Conservation (phyloP, 768 basidiomycete species). For the Russula griseocarnosa region DNA sequence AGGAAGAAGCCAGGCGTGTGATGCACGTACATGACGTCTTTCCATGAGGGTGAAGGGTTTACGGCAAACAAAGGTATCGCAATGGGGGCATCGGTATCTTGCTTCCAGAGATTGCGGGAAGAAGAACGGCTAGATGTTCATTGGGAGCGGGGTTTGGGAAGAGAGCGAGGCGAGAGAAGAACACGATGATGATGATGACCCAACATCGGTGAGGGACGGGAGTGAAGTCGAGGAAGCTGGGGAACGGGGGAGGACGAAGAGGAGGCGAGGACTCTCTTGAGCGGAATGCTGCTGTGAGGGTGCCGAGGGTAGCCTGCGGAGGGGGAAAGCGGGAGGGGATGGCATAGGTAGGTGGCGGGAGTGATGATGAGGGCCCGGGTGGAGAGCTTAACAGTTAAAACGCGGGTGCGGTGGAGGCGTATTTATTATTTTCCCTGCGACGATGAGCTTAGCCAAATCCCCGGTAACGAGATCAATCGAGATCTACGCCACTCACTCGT, state of each 20-base stretch:
- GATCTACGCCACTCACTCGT: slow-evolving; percentile 5
- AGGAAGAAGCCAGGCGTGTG: not conserved
- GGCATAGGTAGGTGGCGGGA: slow-evolving; percentile 4
- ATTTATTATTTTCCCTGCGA: slow-evolving; percentile 13
- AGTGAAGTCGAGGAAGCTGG: slow-evolving; percentile 29
- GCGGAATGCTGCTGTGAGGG: slow-evolving; percentile 24
- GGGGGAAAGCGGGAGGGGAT: slow-evolving; percentile 8
- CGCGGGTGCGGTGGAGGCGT: slow-evolving; percentile 11
- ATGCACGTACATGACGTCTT: slow-evolving; percentile 62
- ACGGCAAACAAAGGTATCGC: slow-evolving; percentile 73
- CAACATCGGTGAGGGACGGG: slow-evolving; percentile 29
- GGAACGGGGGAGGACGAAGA: slow-evolving; percentile 24
- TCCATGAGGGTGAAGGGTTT: slow-evolving; percentile 63
- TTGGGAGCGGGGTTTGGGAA: slow-evolving; percentile 39
- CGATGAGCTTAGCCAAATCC: not conserved
- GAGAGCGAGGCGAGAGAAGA: slow-evolving; percentile 26
- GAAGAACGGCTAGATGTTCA: slow-evolving; percentile 74
- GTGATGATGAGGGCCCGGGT: slow-evolving; percentile 3
- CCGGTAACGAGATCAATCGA: slow-evolving; percentile 14
- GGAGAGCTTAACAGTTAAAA: slow-evolving; percentile 18
- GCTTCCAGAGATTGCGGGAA: slow-evolving; percentile 72
- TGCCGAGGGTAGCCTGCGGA: slow-evolving; percentile 14
- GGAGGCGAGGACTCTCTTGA: slow-evolving; percentile 21
- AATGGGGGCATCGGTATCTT: slow-evolving; percentile 56
- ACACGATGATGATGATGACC: slow-evolving; percentile 32